A percentile compares a stretch with the other conserved stretches of the same genome.
phyloP scores from a whole-genome alignment of 2,329 filamentous ascomycete species.

The Pezicula carpinea region DNA sequence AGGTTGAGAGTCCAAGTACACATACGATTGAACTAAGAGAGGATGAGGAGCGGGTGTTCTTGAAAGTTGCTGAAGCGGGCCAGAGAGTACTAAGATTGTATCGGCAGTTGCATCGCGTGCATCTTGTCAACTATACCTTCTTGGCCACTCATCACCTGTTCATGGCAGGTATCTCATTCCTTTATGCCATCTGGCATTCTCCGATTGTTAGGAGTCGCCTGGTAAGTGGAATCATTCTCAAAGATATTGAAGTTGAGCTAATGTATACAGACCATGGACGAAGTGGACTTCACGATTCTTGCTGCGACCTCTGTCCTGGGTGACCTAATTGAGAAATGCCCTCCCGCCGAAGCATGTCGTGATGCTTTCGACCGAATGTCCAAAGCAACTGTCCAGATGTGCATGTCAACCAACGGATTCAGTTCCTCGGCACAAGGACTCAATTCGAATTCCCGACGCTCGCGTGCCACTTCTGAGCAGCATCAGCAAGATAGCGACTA shows the following conservation, averaged over 20 bases:
- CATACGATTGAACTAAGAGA: constrained; percentile 64
- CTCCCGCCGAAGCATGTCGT: constrained; percentile 87
- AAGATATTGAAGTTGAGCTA: constrained; percentile 25
- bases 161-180: constrained; percentile 93
- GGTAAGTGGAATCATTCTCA: constrained; percentile 47
- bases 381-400: constrained; percentile 94
- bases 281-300: constrained; percentile 95
- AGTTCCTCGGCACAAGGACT: constrained; percentile 22
- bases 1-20: constrained; percentile 58
- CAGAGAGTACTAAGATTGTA: constrained; percentile 91
- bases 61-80: constrained; percentile 92
- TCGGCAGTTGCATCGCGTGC: constrained; percentile 79
- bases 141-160: constrained; percentile 94
- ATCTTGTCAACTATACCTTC: constrained; percentile 93
- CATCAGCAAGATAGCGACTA: constrained; percentile 9
- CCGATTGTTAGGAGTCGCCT: constrained; percentile 79
- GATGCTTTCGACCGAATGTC: constrained; percentile 94
- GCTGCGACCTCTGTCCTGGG: constrained; percentile 89
- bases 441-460: constrained; percentile 16
- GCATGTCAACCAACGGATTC: constrained; percentile 63
- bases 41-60: constrained; percentile 86
- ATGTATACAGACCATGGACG: constrained; percentile 66
- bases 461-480: constrained; percentile 2
- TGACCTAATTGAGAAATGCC: constrained; percentile 90
- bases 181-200: constrained; percentile 98